A percentile compares a stretch with the other conserved stretches of the same genome.
Conservation (phyloP, 2,329 filamentous ascomycete species). For the Alternaria postmessia region DNA sequence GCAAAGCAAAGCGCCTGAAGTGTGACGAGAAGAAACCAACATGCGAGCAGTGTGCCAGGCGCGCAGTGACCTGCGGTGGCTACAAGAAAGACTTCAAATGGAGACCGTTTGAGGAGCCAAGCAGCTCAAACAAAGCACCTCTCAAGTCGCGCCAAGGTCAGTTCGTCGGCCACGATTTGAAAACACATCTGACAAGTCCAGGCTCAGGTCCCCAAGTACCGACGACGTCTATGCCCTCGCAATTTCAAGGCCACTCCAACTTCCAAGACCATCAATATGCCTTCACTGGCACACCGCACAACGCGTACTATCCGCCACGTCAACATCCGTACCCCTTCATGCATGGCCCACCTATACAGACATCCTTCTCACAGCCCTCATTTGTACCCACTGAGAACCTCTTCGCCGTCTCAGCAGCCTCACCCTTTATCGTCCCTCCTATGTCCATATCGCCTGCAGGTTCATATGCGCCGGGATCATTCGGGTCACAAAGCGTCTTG, state of each 20-base stretch:
- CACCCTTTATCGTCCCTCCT: constrained; percentile 35
- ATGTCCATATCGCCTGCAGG: constrained; percentile 41
- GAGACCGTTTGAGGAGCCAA: constrained; percentile 73
- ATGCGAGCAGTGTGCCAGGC: constrained; percentile 71
- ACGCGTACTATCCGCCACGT: constrained; percentile 23
- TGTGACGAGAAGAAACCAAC: constrained; percentile 76
- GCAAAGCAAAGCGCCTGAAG: constrained; percentile 76
- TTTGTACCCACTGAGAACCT: constrained; percentile 13
- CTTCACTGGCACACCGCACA: constrained; percentile 15
- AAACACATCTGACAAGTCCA: constrained; percentile 21
- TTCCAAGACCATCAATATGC: constrained; percentile 15
- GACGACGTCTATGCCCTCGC: constrained; percentile 9
- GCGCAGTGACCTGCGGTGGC: constrained; percentile 72
- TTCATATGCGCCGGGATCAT: constrained; percentile 45
- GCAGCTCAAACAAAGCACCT: constrained; percentile 56
- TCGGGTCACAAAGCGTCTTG: constrained; percentile 50
- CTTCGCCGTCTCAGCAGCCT: constrained; percentile 26
- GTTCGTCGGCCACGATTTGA: constrained; percentile 5
- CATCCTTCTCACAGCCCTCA: constrained; percentile 22
- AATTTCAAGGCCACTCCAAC: constrained; percentile 1
- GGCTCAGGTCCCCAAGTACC: constrained; percentile 17
- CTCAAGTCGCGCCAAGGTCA: constrained; percentile 58
- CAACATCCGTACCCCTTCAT: constrained; percentile 18
- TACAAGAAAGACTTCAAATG: constrained; percentile 82
- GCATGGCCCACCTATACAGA: constrained; percentile 17